These are phyloP conservation scores for Mycena indigotica DNA, from an alignment of 768 basidiomycete species.

Conservation along the genomic window DNA sequence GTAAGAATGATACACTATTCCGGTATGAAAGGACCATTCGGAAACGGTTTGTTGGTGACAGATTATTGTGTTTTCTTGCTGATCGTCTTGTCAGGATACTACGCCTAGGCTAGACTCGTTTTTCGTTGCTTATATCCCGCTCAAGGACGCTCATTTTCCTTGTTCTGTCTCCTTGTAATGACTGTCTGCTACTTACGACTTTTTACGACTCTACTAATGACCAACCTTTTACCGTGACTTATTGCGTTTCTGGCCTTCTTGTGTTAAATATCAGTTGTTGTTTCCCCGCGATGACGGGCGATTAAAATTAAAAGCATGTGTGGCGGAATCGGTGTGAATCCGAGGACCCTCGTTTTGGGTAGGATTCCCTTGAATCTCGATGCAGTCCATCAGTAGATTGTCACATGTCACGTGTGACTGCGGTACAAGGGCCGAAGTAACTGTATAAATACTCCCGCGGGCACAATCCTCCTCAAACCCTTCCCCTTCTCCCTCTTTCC, in stretches of 20 bases:
- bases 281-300: conserved; percentile 1
- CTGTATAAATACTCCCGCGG: conserved; percentile 25
- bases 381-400: too few species aligned
- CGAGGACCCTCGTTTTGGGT: background rate
- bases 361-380: conserved; percentile 1
- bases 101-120: conserved; percentile 41
- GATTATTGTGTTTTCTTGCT: conserved; percentile 26
- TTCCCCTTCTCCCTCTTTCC: conserved; percentile 28
- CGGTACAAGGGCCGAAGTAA: conserved; percentile 4
- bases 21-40: conserved; percentile 62
- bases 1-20: conserved; percentile 70
- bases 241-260: conserved; percentile 25
- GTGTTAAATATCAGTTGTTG: conserved; percentile 21
- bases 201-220: conserved; percentile 36
- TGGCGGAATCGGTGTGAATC: conserved; percentile 14
- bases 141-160: conserved; percentile 30
- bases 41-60: conserved; percentile 50
- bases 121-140: conserved; percentile 13
- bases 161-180: conserved; percentile 34
- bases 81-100: conserved; percentile 43
- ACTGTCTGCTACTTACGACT: conserved; percentile 31
- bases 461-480: conserved; percentile 13
- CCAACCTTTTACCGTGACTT: conserved; percentile 33
- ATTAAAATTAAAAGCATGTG: conserved; percentile 22
- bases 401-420: background rate